Evolutionary conservation across 2,329 filamentous ascomycete genomes (phyloP).

Genomic region (Colletotrichum chlorophyti): DNA sequence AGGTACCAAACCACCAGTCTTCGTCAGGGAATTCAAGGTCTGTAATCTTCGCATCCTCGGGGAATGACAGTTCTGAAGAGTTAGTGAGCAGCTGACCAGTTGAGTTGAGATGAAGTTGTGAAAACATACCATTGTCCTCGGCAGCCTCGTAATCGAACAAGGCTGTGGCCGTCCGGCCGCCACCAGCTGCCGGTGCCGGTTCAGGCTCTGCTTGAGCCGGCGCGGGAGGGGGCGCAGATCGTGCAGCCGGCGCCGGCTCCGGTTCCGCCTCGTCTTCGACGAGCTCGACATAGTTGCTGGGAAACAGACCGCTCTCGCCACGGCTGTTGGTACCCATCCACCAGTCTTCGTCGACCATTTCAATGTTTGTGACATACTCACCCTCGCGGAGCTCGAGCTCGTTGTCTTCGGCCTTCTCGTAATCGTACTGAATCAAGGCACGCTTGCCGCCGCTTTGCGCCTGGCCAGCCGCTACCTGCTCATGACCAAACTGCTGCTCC

Average conservation of each 20-base stretch:
- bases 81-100: neutral
- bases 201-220: slow-evolving; percentile 45
- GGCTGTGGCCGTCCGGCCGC: slow-evolving; percentile 77
- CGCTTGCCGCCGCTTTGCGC: slow-evolving; percentile 62
- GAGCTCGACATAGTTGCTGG: slow-evolving; percentile 95
- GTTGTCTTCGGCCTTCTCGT: slow-evolving; percentile 97
- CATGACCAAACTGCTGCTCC: slow-evolving; percentile 49
- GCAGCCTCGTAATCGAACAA: slow-evolving; percentile 97
- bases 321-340: slow-evolving; percentile 92
- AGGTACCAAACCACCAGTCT: slow-evolving; percentile 97
- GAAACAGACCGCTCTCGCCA: slow-evolving; percentile 90
- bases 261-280: slow-evolving; percentile 66
- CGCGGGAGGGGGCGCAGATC: slow-evolving; percentile 43
- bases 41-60: slow-evolving; percentile 83
- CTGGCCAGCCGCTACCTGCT: slow-evolving; percentile 42
- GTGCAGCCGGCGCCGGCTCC: slow-evolving; percentile 40
- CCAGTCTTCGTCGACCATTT: slow-evolving; percentile 98
- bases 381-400: slow-evolving; percentile 92
- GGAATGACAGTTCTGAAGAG: slow-evolving; percentile 75
- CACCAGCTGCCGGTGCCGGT: slow-evolving; percentile 40
- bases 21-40: slow-evolving; percentile 95
- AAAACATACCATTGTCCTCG: slow-evolving; percentile 87
- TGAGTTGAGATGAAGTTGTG: slow-evolving; percentile 35
- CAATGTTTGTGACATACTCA: slow-evolving; percentile 87
- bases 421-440: slow-evolving; percentile 89